phyloP scores from a whole-genome alignment of 1,284 basidiomycete species.

The Ganoderma resinaceum region DNA sequence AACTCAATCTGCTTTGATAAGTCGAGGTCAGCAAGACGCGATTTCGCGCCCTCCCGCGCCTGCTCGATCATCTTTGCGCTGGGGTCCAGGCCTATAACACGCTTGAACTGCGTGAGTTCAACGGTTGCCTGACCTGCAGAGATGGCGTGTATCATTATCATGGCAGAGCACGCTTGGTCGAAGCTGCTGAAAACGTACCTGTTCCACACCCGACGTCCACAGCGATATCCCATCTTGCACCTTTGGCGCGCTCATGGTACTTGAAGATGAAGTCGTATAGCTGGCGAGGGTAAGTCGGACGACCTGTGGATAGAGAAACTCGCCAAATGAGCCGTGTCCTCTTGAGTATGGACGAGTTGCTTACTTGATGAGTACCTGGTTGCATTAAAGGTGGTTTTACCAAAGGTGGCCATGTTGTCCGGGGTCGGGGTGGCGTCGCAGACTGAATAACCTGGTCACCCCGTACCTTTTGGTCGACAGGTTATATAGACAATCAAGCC shows the following conservation, averaged over 20 bases:
- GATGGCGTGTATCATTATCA: not conserved
- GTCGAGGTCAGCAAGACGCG: conserved; percentile 23
- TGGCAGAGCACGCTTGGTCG: not conserved
- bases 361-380: conserved; percentile 61
- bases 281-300: conserved; percentile 72
- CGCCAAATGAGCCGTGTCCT: not conserved
- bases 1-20: conserved; percentile 48
- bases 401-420: conserved; percentile 72
- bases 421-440: not conserved
- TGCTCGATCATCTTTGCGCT: conserved; percentile 75
- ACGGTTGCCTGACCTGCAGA: conserved; percentile 70
- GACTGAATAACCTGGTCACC: not conserved
- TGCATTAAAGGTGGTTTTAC: conserved; percentile 67
- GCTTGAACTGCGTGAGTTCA: conserved; percentile 65
- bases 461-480: not conserved
- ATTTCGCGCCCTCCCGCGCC: conserved; percentile 53
- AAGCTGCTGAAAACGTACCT: conserved; percentile 49
- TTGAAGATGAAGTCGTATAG: conserved; percentile 68
- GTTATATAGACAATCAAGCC: not conserved
- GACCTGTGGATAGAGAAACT: conserved; percentile 26
- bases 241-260: conserved; percentile 54
- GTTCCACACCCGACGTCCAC: conserved; percentile 88
- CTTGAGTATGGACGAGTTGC: not conserved
- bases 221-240: conserved; percentile 59
- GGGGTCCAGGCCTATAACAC: conserved; percentile 78